Percentiles rank a stretch among this genome's conserved stretches.
These are phyloP conservation scores for Zancudomyces culisetae DNA, from an alignment of 371 early-diverging fungal species.

Conservation along the genomic window DNA sequence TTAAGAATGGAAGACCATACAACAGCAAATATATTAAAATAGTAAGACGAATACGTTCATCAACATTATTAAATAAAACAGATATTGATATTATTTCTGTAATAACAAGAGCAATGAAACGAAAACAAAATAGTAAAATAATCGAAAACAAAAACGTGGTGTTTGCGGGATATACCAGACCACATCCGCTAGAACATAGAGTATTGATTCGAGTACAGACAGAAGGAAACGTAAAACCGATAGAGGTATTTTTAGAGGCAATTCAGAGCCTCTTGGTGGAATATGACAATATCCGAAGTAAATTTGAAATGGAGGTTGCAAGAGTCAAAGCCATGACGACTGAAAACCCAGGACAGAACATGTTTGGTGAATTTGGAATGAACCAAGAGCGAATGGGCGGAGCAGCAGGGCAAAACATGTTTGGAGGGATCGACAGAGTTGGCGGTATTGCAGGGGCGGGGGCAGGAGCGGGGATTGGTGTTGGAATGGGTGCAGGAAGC, in stretches of 20 bases:
- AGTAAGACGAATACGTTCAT: slow-evolving; percentile 31
- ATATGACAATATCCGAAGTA: slow-evolving; percentile 55
- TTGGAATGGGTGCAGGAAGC: too few species aligned
- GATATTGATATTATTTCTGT: background rate
- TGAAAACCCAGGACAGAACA: slow-evolving; percentile 5
- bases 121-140: slow-evolving; percentile 44
- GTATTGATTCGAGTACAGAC: slow-evolving; percentile 84
- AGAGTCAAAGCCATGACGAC: slow-evolving; percentile 7
- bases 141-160: slow-evolving; percentile 78
- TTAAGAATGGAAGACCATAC: slow-evolving; percentile 96
- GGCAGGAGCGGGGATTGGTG: slow-evolving; percentile 12
- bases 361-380: slow-evolving; percentile 11
- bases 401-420: background rate
- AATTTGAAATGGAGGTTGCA: slow-evolving; percentile 39
- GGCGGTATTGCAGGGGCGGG: slow-evolving; percentile 10
- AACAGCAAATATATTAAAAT: slow-evolving; percentile 76
- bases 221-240: slow-evolving; percentile 60
- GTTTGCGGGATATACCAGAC: slow-evolving; percentile 94
- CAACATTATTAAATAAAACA: background rate
- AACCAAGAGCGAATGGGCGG: too few species aligned
- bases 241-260: slow-evolving; percentile 57
- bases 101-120: too few species aligned
- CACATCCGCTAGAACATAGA: slow-evolving; percentile 92
- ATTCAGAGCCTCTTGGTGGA: slow-evolving; percentile 59
- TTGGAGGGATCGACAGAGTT: background rate